These are phyloP conservation scores for Amphichorda felina DNA, from an alignment of 2,329 filamentous ascomycete species.

Conservation along the genomic window DNA sequence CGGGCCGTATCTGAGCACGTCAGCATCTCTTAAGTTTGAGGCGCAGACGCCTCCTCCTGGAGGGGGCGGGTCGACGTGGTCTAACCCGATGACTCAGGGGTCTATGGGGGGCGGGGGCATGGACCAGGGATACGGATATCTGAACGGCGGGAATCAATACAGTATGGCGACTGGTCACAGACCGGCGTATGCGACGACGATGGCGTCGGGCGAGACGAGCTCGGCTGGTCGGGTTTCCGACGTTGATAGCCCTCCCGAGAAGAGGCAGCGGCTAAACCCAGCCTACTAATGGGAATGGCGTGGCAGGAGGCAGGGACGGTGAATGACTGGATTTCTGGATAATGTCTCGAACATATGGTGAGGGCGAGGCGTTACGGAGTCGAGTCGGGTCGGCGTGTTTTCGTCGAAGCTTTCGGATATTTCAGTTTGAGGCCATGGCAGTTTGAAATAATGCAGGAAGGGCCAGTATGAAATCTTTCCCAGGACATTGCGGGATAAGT, in stretches of 20 bases:
- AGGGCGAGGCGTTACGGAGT: background rate
- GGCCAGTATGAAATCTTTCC: too few species aligned
- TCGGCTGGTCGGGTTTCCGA: constrained; percentile 21
- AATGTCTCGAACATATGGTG: background rate
- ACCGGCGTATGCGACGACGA: constrained; percentile 11
- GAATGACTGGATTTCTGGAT: background rate
- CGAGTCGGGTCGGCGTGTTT: background rate
- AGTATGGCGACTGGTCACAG: constrained; percentile 19
- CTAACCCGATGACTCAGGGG: constrained; percentile 36
- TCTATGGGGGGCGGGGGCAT: constrained; percentile 26
- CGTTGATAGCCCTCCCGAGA: constrained; percentile 34
- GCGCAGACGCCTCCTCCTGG: constrained; percentile 42
- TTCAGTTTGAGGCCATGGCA: too few species aligned
- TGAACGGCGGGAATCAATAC: constrained; percentile 27
- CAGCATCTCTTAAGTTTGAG: constrained; percentile 34
- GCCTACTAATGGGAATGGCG: constrained; percentile 3
- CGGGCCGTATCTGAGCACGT: constrained; percentile 21
- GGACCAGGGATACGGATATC: constrained; percentile 33
- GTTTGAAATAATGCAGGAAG: too few species aligned
- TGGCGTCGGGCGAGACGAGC: constrained; percentile 10
- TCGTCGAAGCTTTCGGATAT: too few species aligned
- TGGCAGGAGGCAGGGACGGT: constrained; percentile 5
- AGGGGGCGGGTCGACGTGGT: constrained; percentile 34
- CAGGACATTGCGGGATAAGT: too few species aligned
- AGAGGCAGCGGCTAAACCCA: constrained; percentile 38